Conservation (phyloP, 2,329 filamentous ascomycete species). For the Amylocarpus encephaloides region DNA sequence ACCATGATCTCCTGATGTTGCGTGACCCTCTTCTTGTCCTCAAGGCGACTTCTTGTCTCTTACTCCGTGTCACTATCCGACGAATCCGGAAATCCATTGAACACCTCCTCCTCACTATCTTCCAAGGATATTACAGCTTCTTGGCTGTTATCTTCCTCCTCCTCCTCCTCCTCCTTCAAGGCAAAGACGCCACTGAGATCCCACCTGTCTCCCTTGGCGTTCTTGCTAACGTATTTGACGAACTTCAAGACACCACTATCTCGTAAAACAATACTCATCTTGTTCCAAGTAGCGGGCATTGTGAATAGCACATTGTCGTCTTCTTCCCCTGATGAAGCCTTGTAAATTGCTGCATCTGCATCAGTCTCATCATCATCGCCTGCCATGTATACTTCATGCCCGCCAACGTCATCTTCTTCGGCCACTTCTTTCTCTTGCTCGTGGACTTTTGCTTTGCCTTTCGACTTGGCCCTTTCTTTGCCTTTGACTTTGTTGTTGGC, state of each 20-base stretch:
- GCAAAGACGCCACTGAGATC: conserved; percentile 78
- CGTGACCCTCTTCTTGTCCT: neutral
- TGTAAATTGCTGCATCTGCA: conserved; percentile 82
- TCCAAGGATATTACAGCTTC: conserved; percentile 34
- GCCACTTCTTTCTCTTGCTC: conserved; percentile 32
- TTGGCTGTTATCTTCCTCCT: conserved; percentile 34
- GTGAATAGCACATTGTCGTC: conserved; percentile 69
- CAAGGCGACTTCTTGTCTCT: neutral
- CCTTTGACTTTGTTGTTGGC: conserved; percentile 17
- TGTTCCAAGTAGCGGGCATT: conserved; percentile 75
- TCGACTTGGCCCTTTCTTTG: conserved; percentile 7
- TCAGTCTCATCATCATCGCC: conserved; percentile 65
- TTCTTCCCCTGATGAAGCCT: conserved; percentile 57
- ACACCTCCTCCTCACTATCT: conserved; percentile 47
- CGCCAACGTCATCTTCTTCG: conserved; percentile 56
- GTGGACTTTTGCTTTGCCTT: conserved; percentile 15
- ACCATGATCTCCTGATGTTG: neutral
- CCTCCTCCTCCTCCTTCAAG: conserved; percentile 51
- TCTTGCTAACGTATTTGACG: conserved; percentile 87
- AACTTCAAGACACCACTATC: conserved; percentile 85
- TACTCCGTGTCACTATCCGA: conserved; percentile 31
- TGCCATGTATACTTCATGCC: conserved; percentile 90
- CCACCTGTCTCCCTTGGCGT: conserved; percentile 84
- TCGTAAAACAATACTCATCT: conserved; percentile 80
- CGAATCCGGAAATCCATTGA: conserved; percentile 48